Evolutionary conservation across 257 asterid species (phyloP), one percentile per base, ranked within the genome.

Genomic region (Fraxinus anomala): DNA sequence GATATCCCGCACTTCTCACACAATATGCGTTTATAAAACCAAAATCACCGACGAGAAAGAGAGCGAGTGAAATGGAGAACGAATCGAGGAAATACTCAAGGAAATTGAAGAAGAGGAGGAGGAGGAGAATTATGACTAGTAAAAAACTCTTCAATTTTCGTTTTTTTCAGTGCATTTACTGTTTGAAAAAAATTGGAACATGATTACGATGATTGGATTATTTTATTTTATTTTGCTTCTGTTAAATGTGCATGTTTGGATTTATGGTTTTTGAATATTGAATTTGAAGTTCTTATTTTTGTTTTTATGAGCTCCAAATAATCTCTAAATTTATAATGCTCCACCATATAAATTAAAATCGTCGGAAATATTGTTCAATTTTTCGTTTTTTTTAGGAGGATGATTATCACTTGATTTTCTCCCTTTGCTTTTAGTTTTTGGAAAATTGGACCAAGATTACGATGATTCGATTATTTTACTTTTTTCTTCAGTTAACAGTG

Each of bases 91-190:
- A 54, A 84, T 89, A 47, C 88, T 82, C 1, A 68, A 82, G 88
- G 82, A 91, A 87, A 78, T 73, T 89, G 68, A 92, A 75, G 88
- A 77, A 26, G 86, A 84, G 6, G 97, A 86, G 40, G 85, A 82
- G 71, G 86, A 16, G 63, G 9, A 16, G 4, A 6, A 19, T 54
- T 54, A 5, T 54, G 21, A 16, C 63, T 19, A 54, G 63, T 54
- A 36, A 54, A 54, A 54, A 54, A 54, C 11, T 17, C 26, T 19
- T 54, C 63, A 54, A 54, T 54, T 54, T 54, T 19, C 2, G 2
- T 54, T 54, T 17, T 51, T 17, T 51, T 14, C 17, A 44, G 6
- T 54, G 63, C 24, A 44, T 54, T 16, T 49, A 49, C 59, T 49
- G 2, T 49, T 17, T 13, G 24, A 17, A 17, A 54, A 54, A 40